phyloP scores from a whole-genome alignment of 495 filamentous ascomycete species.

The Endocarpon pusillum region DNA sequence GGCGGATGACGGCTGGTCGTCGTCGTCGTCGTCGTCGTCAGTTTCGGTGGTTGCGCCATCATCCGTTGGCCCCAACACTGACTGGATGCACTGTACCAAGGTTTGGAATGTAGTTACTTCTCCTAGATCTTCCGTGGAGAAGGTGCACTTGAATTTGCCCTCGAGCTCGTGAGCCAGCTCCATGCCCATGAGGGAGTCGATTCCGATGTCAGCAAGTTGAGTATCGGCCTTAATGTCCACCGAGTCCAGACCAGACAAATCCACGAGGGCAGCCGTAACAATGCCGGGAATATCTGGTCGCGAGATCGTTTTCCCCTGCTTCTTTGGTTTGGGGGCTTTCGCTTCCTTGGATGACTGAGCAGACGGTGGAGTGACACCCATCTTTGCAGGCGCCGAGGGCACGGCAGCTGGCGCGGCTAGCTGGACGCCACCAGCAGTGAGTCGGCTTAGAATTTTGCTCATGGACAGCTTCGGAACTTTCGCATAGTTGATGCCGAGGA shows the following conservation, averaged over 20 bases:
- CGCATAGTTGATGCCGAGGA: constrained; percentile 32
- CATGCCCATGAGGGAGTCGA: constrained; percentile 19
- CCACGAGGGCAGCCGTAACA: constrained; percentile 14
- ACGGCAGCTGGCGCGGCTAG: constrained; percentile 6
- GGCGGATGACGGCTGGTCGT: constrained; percentile 1
- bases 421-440: constrained; percentile 4
- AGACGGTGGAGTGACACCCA: neutral
- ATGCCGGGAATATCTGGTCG: constrained; percentile 12
- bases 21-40: neutral
- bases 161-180: constrained; percentile 33
- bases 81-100: too few species aligned
- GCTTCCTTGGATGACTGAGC: neutral
- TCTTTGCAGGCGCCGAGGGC: constrained; percentile 9
- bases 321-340: constrained; percentile 6
- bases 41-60: neutral
- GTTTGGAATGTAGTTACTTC: constrained; percentile 15
- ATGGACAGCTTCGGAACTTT: constrained; percentile 27
- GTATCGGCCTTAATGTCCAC: constrained; percentile 22
- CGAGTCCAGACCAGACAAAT: constrained; percentile 26
- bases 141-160: constrained; percentile 20
- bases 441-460: constrained; percentile 16
- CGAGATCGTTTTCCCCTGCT: constrained; percentile 4
- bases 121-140: constrained; percentile 20
- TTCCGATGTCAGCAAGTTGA: constrained; percentile 21
- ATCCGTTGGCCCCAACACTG: too few species aligned